These are phyloP conservation scores for Entomortierella beljakovae DNA, from an alignment of 192 early-diverging fungal species.

Conservation along the genomic window DNA sequence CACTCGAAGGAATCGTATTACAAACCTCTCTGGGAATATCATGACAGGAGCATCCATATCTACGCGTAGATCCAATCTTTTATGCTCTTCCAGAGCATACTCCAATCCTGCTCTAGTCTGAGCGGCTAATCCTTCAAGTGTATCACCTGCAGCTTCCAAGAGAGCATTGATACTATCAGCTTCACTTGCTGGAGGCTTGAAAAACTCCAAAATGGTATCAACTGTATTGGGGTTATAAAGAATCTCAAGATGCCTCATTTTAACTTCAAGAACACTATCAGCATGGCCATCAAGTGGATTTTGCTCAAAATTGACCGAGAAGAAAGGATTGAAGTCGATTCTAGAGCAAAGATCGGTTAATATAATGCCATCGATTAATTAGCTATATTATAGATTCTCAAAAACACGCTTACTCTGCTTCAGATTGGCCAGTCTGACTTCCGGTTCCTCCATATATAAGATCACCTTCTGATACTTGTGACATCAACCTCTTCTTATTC, in stretches of 20 bases:
- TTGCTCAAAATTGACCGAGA: conserved; percentile 82
- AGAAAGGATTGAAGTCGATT: conserved; percentile 68
- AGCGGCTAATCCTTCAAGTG: conserved; percentile 86
- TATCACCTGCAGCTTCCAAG: conserved; percentile 80
- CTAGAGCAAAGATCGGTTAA: neutral
- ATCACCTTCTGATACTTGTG: conserved; percentile 58
- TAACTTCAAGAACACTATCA: conserved; percentile 84
- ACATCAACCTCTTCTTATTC: conserved; percentile 40
- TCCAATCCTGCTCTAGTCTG: conserved; percentile 89
- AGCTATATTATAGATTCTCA: neutral
- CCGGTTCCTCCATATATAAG: conserved; percentile 38
- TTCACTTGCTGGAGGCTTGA: conserved; percentile 82
- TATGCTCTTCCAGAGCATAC: conserved; percentile 89
- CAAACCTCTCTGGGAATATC: conserved; percentile 82
- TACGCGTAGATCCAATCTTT: conserved; percentile 90
- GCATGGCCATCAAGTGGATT: conserved; percentile 92
- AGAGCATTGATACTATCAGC: conserved; percentile 79
- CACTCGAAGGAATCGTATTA: no score
- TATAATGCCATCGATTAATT: no score
- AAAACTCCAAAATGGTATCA: conserved; percentile 80
- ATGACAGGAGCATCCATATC: conserved; percentile 98
- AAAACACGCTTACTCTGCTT: conserved; percentile 21
- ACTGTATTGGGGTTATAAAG: conserved; percentile 87
- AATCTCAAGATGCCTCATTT: conserved; percentile 91
- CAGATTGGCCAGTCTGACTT: conserved; percentile 8